Percentiles rank a stretch among this genome's conserved stretches.
phyloP scores from a whole-genome alignment of 352 stramenopile genomes.

The Chrysophaeum taylorii region DNA sequence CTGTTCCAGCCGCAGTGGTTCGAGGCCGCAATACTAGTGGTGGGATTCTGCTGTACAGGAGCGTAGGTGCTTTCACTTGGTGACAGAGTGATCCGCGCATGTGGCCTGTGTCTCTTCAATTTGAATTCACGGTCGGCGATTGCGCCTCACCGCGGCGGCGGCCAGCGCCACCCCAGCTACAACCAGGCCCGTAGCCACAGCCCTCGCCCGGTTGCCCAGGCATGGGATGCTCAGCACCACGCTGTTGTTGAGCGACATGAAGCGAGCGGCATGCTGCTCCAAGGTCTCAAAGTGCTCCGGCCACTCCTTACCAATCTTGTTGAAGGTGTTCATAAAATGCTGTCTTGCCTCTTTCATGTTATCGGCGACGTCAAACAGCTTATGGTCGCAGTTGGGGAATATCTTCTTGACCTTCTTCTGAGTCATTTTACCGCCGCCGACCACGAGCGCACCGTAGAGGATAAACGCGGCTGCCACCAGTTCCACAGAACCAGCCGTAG shows the following conservation, averaged over 20 bases:
- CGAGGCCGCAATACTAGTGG: too few species aligned
- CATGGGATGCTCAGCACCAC: neutral
- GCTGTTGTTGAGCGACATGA: neutral
- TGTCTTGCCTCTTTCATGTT: neutral
- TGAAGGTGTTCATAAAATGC: neutral
- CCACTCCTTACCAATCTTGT: neutral
- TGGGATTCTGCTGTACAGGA: too few species aligned
- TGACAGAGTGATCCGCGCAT: too few species aligned
- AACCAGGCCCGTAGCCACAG: too few species aligned
- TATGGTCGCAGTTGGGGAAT: neutral
- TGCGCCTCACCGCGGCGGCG: too few species aligned
- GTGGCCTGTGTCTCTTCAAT: too few species aligned
- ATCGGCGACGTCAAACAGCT: neutral
- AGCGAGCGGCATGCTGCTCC: neutral
- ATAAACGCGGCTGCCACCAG: neutral
- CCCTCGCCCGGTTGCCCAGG: neutral
- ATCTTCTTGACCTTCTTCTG: neutral
- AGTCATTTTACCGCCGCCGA: neutral
- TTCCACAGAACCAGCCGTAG: neutral
- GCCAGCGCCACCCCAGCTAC: too few species aligned
- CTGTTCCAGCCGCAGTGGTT: too few species aligned
- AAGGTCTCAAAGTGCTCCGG: neutral
- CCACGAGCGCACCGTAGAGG: conserved; percentile 5
- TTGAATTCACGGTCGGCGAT: too few species aligned
- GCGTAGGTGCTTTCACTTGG: too few species aligned